Evolutionary conservation across 1,284 basidiomycete genomes (phyloP), one percentile per base, ranked within the genome.

Genomic region (Testicularia cyperi): DNA sequence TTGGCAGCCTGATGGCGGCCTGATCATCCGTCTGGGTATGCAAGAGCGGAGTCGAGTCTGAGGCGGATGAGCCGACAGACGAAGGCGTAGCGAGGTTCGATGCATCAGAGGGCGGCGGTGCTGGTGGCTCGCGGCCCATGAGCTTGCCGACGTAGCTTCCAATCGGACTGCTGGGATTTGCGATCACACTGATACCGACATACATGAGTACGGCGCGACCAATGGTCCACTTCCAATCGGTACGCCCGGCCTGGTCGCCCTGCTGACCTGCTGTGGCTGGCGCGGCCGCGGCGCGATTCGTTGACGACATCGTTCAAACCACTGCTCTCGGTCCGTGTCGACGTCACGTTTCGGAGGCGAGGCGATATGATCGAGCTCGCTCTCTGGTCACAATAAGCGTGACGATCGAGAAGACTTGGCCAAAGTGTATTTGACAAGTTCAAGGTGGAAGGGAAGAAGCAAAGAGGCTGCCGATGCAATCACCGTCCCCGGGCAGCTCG

Each of bases 191-290:
- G 18, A 65, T 44, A 12, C 56, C 62, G 1, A 44, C 37, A 31
- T 65, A 65, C 47, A 65, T 60, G 26, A 61, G 18, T 5, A 54
- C 14, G 1, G 62, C 62, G 4, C 48, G 40, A 12, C 35, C 40
- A 5, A 56, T 19, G n/a, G 46, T 45, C 44, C 56, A 43, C 16
- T 65, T 58, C 62, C 62, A 65, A 20, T 58, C 38, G 22, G 46
- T 35, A 10, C 55, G 32, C 10, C 12, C 20, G 1, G 28, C 40
- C 12, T 15, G 41, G 31, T n/a, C 41, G 16, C 14, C 29, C 38
- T 8, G 33, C 39, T n/a, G 41, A 15, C 25, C 30, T 6, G 31
- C 35, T 13, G 26, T 26, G 15, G 38, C 32, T 24, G 34, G 30
- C 18, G 52, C 32, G 31, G 45, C 38, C 52, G 33, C 46, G 22